Conservation (phyloP, 2,329 filamentous ascomycete genomes). For the Incumbomyces lentus region DNA sequence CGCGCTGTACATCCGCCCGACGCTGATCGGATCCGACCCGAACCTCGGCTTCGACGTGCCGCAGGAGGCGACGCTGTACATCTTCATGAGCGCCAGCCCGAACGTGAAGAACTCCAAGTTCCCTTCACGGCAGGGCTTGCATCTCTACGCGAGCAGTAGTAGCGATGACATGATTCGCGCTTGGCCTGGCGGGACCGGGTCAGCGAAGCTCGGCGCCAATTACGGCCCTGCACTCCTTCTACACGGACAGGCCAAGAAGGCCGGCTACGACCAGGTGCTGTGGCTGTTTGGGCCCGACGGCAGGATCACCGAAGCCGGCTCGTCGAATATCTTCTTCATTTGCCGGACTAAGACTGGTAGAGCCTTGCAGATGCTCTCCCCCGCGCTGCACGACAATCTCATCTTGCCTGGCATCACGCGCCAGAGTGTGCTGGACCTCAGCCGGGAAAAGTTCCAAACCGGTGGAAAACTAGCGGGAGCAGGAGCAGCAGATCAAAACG, state of each 20-base stretch:
- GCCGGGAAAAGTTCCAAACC: too few species aligned
- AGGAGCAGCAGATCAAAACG: too few species aligned
- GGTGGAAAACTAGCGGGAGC: too few species aligned
- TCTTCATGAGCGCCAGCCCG: conserved; percentile 27
- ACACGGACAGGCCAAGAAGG: conserved; percentile 59
- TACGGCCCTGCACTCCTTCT: conserved; percentile 77
- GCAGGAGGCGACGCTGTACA: conserved; percentile 75
- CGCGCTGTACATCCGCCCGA: conserved; percentile 78
- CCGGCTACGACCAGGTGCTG: conserved; percentile 81
- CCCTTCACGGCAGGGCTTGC: conserved; percentile 23
- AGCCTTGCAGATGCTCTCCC: too few species aligned
- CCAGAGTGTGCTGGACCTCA: too few species aligned
- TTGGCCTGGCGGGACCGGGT: conserved; percentile 88
- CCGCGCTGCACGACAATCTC: too few species aligned
- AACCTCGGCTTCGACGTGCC: conserved; percentile 74
- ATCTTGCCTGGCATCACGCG: too few species aligned
- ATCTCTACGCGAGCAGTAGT: conserved; percentile 3
- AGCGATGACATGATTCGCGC: conserved; percentile 48
- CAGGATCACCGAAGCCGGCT: too few species aligned
- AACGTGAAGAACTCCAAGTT: conserved; percentile 32
- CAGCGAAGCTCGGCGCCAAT: conserved; percentile 86
- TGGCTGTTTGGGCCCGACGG: conserved; percentile 60
- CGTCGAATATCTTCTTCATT: too few species aligned
- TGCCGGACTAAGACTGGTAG: too few species aligned
- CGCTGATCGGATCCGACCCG: conserved; percentile 71